Conservation (phyloP, 2,329 filamentous ascomycete species). For the Xylaria multiplex region DNA sequence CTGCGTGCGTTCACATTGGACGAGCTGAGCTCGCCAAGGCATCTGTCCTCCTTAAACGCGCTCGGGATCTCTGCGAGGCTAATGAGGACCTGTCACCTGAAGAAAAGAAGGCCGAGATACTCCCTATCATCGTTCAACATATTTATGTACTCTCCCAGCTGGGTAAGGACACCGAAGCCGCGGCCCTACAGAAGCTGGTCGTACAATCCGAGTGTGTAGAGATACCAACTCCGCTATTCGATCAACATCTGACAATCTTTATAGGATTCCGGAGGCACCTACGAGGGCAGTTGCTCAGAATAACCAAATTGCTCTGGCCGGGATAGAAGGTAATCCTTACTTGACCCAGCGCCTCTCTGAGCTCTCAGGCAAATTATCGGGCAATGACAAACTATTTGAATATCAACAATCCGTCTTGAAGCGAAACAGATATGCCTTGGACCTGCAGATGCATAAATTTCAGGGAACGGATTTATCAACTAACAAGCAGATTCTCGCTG, state of each 20-base stretch:
- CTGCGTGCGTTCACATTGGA: slow-evolving; percentile 77
- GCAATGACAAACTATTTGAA: slow-evolving; percentile 74
- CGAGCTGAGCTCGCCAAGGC: slow-evolving; percentile 73
- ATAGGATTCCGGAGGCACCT: slow-evolving; percentile 73
- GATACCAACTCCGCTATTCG: slow-evolving; percentile 8
- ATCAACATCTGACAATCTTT: slow-evolving; percentile 26
- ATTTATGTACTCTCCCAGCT: slow-evolving; percentile 75
- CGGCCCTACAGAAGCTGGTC: slow-evolving; percentile 69
- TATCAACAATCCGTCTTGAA: slow-evolving; percentile 72
- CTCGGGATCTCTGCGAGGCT: slow-evolving; percentile 75
- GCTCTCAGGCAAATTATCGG: slow-evolving; percentile 61
- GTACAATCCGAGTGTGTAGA: slow-evolving; percentile 65
- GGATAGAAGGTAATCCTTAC: slow-evolving; percentile 69
- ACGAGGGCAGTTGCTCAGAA: slow-evolving; percentile 73
- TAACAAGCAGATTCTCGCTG: slow-evolving; percentile 51
- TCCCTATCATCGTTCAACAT: slow-evolving; percentile 81
- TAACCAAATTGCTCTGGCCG: slow-evolving; percentile 63
- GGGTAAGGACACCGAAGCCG: slow-evolving; percentile 73
- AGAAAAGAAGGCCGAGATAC: slow-evolving; percentile 77
- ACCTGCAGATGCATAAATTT: slow-evolving; percentile 74
- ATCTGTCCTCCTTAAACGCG: slow-evolving; percentile 73
- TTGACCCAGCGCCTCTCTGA: slow-evolving; percentile 71
- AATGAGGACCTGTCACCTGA: slow-evolving; percentile 78
- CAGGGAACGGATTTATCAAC: slow-evolving; percentile 66
- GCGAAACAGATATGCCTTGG: slow-evolving; percentile 72